Percentiles rank a stretch among this genome's conserved stretches.
These are phyloP conservation scores for Boletus rex-veris DNA, from an alignment of 768 basidiomycete genomes.

Conservation along the genomic window DNA sequence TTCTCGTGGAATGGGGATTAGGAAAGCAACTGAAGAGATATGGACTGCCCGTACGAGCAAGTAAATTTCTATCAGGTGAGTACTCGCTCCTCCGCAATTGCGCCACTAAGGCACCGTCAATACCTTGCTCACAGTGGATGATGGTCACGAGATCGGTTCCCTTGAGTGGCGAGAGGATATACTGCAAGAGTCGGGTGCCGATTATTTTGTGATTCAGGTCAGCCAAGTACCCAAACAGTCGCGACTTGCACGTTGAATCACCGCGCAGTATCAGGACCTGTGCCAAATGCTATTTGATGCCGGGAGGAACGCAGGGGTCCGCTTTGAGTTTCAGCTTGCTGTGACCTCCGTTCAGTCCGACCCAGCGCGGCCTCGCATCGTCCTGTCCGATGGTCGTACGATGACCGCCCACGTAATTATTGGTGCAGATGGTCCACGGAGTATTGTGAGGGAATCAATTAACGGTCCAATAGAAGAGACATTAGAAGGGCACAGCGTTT, in stretches of 20 bases:
- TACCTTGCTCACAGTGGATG: constrained; percentile 35
- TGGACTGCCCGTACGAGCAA: constrained; percentile 25
- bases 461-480: constrained; percentile 30
- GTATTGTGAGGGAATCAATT: constrained; percentile 38
- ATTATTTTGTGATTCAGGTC: constrained; percentile 53
- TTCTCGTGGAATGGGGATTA: constrained; percentile 56
- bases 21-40: constrained; percentile 40
- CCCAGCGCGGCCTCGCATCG: constrained; percentile 27
- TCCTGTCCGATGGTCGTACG: constrained; percentile 42
- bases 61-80: constrained; percentile 26
- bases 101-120: neutral
- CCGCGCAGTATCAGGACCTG: constrained; percentile 50
- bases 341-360: constrained; percentile 36
- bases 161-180: constrained; percentile 49
- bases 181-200: constrained; percentile 49
- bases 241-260: neutral
- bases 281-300: constrained; percentile 47
- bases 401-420: constrained; percentile 53
- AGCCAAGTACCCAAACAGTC: neutral
- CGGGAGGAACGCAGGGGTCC: constrained; percentile 46
- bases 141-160: constrained; percentile 43
- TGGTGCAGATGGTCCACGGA: constrained; percentile 59
- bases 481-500: constrained; percentile 38
- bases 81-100: neutral
- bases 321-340: constrained; percentile 43